Evolutionary conservation across 345 rosid species (phyloP).

Genomic region (Sapria himalayana): DNA sequence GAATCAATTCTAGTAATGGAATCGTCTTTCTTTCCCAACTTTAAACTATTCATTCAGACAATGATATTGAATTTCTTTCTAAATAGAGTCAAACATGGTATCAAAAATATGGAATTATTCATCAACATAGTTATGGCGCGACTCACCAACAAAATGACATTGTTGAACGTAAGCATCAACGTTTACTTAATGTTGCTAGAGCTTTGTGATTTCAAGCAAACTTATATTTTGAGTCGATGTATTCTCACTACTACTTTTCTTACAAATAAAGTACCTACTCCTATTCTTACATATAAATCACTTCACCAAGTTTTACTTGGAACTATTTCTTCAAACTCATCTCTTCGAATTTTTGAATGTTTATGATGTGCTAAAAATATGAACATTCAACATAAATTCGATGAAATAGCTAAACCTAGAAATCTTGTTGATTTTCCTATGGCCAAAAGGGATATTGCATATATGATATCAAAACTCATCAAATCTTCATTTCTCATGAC

Average conservation of each 20-base stretch:
- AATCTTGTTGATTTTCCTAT: no score
- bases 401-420: background rate
- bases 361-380: background rate
- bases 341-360: background rate
- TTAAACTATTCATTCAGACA: background rate
- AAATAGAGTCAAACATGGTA: background rate
- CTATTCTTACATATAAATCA: background rate
- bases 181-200: background rate
- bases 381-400: background rate
- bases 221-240: background rate
- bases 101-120: background rate
- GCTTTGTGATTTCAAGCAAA: background rate
- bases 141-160: background rate
- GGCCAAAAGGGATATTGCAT: no score
- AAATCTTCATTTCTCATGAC: background rate
- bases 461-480: background rate
- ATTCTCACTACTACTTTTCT: background rate
- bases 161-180: background rate
- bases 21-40: background rate
- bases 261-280: background rate
- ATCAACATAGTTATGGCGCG: background rate
- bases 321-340: no score
- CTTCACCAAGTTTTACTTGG: background rate
- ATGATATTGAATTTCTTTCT: background rate
- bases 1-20: background rate